Base-by-base conservation (phyloP, 345 rosid genomes). In the Capsella bursapastoris region DNA sequence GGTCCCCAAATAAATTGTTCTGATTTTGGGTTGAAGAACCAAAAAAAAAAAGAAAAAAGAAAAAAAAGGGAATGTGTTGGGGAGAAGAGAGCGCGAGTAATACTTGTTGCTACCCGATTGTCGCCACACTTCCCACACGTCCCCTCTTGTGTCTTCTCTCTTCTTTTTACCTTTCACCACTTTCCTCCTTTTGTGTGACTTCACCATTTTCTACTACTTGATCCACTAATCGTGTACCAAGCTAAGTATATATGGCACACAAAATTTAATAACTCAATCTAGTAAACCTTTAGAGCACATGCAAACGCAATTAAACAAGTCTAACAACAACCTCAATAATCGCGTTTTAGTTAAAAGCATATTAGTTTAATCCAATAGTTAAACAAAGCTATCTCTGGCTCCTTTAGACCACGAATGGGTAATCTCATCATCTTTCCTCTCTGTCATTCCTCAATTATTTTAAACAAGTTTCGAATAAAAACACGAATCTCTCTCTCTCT, bases 51-150 rank as follows among this genome's bases (percentile, higher is more conserved):
- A 22, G 1, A 22, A 22, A 22, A 22, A 22, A 22, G 13, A 62
- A 45, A 32, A 61, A 16, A 22, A 18, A 43, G 31, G 82, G 81
- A 75, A 75, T 82, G 87, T 84, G 87, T 66, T 69, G n/a, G 27
- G 59, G 73, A 62, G 51, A 79, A 58, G 89, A 77, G 62, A 41
- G 88, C 86, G 79, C 47, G 89, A 73, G 89, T 64, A 16, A 25
- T 63, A 75, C 87, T 66, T 53, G 74, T 70, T 73, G 87, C 76
- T 52, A 4, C 49, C 80, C 64, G 65, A 72, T 71, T 44, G 70
- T 76, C 53, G 79, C 70, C 90, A 88, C 90, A 81, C 87, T 83
- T 86, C 68, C 56, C 82, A 38, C 88, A 79, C 86, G 82, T 67
- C 49, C 62, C 62, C 10, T 65, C 70, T 18, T 49, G 81, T 79